A percentile compares a stretch with the other conserved stretches of the same genome.
Conservation (phyloP, 2,329 filamentous ascomycete genomes). For the Cordyceps pruinosa region DNA sequence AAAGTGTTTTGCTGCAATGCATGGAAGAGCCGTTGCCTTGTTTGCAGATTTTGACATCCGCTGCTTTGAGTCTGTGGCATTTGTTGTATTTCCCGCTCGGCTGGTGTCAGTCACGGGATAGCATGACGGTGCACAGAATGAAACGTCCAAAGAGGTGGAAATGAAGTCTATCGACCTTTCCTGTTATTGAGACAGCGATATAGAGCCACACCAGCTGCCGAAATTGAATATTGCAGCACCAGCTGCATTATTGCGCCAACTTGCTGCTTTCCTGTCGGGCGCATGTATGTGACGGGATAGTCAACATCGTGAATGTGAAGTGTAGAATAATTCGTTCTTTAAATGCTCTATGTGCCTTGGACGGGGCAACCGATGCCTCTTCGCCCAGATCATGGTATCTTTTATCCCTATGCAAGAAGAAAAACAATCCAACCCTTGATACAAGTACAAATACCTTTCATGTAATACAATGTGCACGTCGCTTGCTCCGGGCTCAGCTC, state of each 20-base stretch:
- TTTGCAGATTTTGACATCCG: not conserved
- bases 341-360: not conserved
- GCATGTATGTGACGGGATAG: not conserved
- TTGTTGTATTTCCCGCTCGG: too few species aligned
- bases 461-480: not conserved
- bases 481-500: slow-evolving; percentile 14
- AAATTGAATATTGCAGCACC: not conserved
- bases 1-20: not conserved
- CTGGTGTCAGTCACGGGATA: not conserved
- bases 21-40: not conserved
- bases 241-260: not conserved
- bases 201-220: not conserved
- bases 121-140: not conserved
- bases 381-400: not conserved
- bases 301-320: not conserved
- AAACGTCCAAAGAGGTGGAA: not conserved
- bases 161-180: not conserved
- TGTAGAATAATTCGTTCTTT: not conserved
- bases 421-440: not conserved
- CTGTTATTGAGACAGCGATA: not conserved
- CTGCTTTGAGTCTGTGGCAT: not conserved
- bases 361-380: not conserved
- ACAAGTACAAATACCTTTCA: not conserved
- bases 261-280: too few species aligned
- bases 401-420: not conserved